Evolutionary conservation across 257 asterid species (phyloP).

Genomic region (Solanum boliviense): DNA sequence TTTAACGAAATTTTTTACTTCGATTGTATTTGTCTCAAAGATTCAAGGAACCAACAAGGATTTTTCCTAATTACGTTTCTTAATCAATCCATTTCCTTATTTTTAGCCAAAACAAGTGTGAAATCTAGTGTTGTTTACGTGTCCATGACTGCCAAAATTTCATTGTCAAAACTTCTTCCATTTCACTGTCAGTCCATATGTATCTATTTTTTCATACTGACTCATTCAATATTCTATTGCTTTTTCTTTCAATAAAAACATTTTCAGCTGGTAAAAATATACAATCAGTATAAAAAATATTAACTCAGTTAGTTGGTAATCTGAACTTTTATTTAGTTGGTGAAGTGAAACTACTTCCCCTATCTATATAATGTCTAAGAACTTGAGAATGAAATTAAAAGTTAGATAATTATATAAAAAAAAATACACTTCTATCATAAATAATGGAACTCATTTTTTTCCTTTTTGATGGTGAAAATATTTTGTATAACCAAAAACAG

Average conservation of each 20-base stretch:
- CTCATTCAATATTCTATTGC: neutral
- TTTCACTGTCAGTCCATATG: neutral
- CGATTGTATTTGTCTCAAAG: neutral
- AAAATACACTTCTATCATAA: neutral
- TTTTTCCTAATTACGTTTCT: neutral
- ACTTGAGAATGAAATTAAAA: neutral
- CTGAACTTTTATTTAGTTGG: too few species aligned
- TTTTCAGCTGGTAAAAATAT: neutral
- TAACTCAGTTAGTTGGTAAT: neutral
- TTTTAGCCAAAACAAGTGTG: neutral
- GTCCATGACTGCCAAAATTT: neutral
- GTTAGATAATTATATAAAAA: too few species aligned
- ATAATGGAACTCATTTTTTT: neutral
- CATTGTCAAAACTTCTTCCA: neutral
- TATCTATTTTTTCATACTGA: neutral
- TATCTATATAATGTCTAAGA: neutral
- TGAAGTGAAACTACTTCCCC: neutral
- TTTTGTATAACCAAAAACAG: neutral
- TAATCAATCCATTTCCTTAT: neutral
- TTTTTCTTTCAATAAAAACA: neutral
- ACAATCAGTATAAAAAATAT: fast-evolving
- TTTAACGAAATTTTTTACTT: neutral
- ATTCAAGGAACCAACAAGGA: neutral
- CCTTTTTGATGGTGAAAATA: neutral
- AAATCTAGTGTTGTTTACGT: neutral